These are phyloP conservation scores for Neonectria ditissima DNA, from an alignment of 2,329 filamentous ascomycete species.

Conservation along the genomic window DNA sequence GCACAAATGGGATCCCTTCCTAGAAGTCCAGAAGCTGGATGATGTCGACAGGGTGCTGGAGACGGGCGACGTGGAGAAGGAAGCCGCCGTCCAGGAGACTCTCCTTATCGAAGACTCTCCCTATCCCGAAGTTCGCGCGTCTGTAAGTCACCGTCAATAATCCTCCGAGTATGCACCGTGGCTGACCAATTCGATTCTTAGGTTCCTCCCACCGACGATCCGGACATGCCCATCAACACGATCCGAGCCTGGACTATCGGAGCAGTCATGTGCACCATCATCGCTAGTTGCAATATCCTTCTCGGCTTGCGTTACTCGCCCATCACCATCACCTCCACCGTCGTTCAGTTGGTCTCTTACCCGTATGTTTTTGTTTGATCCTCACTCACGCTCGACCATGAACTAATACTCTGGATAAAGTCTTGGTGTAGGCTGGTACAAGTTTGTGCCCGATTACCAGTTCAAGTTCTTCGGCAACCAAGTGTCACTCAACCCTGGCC, in stretches of 20 bases:
- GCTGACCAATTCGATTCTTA: neutral
- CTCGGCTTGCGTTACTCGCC: slow-evolving; percentile 70
- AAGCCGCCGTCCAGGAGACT: slow-evolving; percentile 67
- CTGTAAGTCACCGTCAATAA: neutral
- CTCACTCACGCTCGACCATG: neutral
- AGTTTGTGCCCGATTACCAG: slow-evolving; percentile 64
- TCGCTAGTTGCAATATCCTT: slow-evolving; percentile 70
- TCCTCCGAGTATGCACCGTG: neutral
- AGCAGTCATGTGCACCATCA: slow-evolving; percentile 69
- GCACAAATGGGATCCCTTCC: slow-evolving; percentile 73
- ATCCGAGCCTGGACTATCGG: slow-evolving; percentile 74
- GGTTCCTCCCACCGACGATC: slow-evolving; percentile 7
- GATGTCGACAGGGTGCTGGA: slow-evolving; percentile 69
- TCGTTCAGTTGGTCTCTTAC: slow-evolving; percentile 72
- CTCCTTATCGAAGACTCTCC: slow-evolving; percentile 73
- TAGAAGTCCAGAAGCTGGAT: slow-evolving; percentile 70
- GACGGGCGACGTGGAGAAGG: slow-evolving; percentile 66
- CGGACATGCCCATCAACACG: slow-evolving; percentile 71
- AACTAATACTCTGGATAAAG: neutral
- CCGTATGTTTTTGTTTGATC: slow-evolving; percentile 47
- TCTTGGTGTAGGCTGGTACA: slow-evolving; percentile 65
- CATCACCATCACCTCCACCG: slow-evolving; percentile 69
- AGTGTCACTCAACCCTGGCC: slow-evolving; percentile 67
- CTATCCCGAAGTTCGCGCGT: slow-evolving; percentile 68
- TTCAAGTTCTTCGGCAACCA: slow-evolving; percentile 64